Conservation (phyloP, 1,284 basidiomycete genomes). For the Puccinia horiana region DNA sequence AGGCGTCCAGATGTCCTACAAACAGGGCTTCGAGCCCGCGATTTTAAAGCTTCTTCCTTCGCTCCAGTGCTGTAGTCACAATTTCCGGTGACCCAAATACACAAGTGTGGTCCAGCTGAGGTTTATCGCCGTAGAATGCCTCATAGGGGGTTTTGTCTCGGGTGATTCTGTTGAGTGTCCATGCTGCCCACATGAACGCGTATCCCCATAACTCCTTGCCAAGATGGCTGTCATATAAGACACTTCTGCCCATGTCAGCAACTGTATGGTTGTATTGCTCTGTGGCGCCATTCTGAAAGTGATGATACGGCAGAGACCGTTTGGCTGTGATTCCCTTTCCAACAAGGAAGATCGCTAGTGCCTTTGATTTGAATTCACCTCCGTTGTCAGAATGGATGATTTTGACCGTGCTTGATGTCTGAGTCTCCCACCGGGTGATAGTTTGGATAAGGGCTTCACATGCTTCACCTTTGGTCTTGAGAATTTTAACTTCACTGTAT, state of each 20-base stretch:
- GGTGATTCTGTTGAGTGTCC: background rate
- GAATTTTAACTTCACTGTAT: background rate
- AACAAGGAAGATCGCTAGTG: background rate
- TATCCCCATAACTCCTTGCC: background rate
- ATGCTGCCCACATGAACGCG: background rate
- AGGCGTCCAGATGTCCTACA: background rate
- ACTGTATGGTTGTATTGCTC: background rate
- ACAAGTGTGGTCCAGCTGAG: background rate
- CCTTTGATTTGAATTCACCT: too few species aligned
- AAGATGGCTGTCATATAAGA: background rate
- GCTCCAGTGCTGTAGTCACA: background rate
- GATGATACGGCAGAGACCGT: background rate
- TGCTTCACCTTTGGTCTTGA: background rate
- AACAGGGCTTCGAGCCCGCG: background rate
- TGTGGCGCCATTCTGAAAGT: background rate
- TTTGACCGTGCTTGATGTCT: background rate
- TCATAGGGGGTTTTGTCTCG: background rate
- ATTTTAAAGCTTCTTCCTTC: background rate
- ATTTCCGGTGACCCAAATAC: background rate
- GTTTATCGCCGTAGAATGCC: slow-evolving; percentile 6
- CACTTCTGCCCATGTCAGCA: background rate
- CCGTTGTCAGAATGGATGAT: background rate
- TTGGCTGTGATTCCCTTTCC: background rate
- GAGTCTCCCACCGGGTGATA: background rate
- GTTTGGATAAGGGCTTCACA: background rate